Evolutionary conservation across 2,329 filamentous ascomycete genomes (phyloP).

Genomic region (Chrysosphaeria jannelii): DNA sequence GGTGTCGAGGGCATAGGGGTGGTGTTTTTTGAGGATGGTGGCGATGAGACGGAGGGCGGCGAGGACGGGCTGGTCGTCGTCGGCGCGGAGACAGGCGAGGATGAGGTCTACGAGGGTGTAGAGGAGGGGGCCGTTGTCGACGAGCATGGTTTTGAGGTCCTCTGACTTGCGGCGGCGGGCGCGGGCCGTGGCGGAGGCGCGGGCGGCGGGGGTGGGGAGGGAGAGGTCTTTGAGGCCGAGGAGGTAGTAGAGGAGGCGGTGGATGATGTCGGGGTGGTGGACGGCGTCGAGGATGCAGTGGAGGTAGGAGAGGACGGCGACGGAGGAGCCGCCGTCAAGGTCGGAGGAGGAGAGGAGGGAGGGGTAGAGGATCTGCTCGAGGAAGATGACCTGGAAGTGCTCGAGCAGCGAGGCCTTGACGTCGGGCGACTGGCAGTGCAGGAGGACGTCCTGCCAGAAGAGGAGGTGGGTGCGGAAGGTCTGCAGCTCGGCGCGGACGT

Average conservation of each 20-base stretch:
- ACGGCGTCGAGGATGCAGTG: conserved; percentile 71
- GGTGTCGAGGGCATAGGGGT: conserved; percentile 55
- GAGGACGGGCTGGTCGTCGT: conserved; percentile 65
- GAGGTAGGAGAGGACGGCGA: conserved; percentile 82
- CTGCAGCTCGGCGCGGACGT: conserved; percentile 63
- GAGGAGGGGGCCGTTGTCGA: conserved; percentile 53
- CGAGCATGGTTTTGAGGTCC: conserved; percentile 55
- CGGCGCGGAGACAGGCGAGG: conserved; percentile 54
- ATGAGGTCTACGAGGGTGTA: conserved; percentile 88
- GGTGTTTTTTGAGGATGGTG: conserved; percentile 62
- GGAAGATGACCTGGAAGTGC: conserved; percentile 87
- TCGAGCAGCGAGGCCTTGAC: conserved; percentile 82
- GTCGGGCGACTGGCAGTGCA: conserved; percentile 76
- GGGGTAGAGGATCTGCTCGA: conserved; percentile 86
- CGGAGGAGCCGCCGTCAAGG: conserved; percentile 83
- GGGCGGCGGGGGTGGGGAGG: neutral
- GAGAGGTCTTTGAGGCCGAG: conserved; percentile 41
- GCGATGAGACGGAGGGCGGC: conserved; percentile 71
- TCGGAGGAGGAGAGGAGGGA: conserved; percentile 91
- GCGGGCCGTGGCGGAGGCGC: conserved; percentile 28
- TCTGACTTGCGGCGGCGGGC: conserved; percentile 66
- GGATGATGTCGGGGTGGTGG: conserved; percentile 79
- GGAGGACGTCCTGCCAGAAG: conserved; percentile 95
- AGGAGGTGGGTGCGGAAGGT: conserved; percentile 84
- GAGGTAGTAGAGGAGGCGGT: conserved; percentile 77